Percentiles rank a stretch among this genome's conserved stretches.
phyloP scores from a whole-genome alignment of 2,329 filamentous ascomycete genomes.

The Mycosphaerella arachidis region DNA sequence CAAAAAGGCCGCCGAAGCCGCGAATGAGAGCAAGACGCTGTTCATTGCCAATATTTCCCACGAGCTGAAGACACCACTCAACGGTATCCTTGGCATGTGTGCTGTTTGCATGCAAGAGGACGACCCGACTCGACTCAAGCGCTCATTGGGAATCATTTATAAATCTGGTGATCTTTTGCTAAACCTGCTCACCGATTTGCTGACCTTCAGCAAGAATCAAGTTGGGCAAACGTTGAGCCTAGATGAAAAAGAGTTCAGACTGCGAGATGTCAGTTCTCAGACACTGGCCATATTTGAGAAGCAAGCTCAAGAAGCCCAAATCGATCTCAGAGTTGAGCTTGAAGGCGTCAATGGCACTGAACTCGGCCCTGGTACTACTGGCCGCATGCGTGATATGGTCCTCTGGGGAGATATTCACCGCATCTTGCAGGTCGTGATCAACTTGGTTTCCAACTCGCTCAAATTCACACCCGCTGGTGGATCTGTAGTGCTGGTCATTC shows the following conservation, averaged over 20 bases:
- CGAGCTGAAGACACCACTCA: conserved; percentile 88
- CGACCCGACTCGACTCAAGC: conserved; percentile 70
- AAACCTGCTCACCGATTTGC: conserved; percentile 79
- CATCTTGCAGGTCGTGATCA: conserved; percentile 89
- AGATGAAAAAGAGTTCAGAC: conserved; percentile 77
- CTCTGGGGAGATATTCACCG: conserved; percentile 90
- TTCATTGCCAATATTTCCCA: conserved; percentile 93
- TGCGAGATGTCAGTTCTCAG: conserved; percentile 80
- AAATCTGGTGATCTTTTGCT: conserved; percentile 80
- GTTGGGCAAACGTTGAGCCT: conserved; percentile 78
- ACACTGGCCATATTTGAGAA: conserved; percentile 84
- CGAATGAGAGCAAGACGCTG: conserved; percentile 93
- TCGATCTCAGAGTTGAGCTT: conserved; percentile 69
- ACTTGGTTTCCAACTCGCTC: conserved; percentile 83
- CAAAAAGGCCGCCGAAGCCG: conserved; percentile 89
- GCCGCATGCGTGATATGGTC: conserved; percentile 75
- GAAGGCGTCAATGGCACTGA: conserved; percentile 43
- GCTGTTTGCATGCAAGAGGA: conserved; percentile 90
- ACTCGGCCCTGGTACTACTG: conserved; percentile 48
- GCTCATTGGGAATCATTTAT: conserved; percentile 82
- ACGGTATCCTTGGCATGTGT: conserved; percentile 92
- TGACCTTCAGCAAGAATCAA: conserved; percentile 94
- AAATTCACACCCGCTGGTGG: conserved; percentile 83
- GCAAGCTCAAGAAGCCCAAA: conserved; percentile 74
- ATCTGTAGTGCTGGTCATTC: conserved; percentile 70